Evolutionary conservation across 495 filamentous ascomycete species (phyloP), one percentile per base, ranked within the genome.

Genomic region (Xylaria palmicola): DNA sequence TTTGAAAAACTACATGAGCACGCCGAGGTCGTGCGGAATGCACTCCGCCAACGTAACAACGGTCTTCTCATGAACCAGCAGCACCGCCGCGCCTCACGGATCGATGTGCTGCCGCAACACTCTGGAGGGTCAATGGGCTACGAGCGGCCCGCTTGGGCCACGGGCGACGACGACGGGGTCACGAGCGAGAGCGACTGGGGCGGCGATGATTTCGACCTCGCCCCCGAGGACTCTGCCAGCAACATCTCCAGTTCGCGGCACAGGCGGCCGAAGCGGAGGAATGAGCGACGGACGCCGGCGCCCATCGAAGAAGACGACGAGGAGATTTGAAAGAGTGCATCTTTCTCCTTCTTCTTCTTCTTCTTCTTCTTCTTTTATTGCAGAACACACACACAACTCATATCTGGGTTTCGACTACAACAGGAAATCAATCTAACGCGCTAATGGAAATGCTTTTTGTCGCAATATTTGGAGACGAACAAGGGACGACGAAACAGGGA

Each of bases 1-100:
- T 96, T 98, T 63, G 95, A 98, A 76, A 89, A 86, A 44, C 84
- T 98, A 30, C 95, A 98, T 67, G 80, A 81, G 65, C 89, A 87
- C 67, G 92, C 95, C 15, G 91, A 98, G 67, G 70, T 79, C 0
- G 90, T 98, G 17, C 89, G 95, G 0, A 85, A 83, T 13, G 83
- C 87, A 2, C 82, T 98, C 2, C 86, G 92, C 5, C 87, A 92
- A 65, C 87, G 93, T 19, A 84, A 86, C 22, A 89, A 90, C 12
- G 92, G 90, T 1, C 77, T 97, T 6, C 83, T 88, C 4, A 85
- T 93, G 75, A 88, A 87, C 37, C 83, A 86, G 63, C 92, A 94
- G 72, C 82, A 84, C 51, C 84, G 91, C 13, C 81, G 89, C 17
- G 84, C 75, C 8, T 72, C 68, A 26, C 73, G 74, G 44, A 76